Base-by-base conservation (phyloP, 2,329 filamentous ascomycete genomes). In the Calonectria henricotiae region DNA sequence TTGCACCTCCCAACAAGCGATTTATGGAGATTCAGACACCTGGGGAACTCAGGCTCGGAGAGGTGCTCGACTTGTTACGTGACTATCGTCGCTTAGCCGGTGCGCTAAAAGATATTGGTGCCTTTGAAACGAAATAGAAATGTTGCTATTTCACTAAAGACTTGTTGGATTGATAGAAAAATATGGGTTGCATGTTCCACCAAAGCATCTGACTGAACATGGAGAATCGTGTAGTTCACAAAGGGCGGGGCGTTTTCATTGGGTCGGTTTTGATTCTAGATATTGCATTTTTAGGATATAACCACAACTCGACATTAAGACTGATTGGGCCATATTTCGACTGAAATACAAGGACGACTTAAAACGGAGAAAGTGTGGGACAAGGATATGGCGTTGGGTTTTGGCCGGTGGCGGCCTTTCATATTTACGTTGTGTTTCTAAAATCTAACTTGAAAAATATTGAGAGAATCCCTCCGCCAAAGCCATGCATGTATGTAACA, bases 61-160 rank as follows among this genome's bases (percentile, higher is more conserved):
- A 96, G 76, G 90, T 96, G 20, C 82, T 92, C 27, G 89, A 93
- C 67, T 83, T 96, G 60, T 82, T 96, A 25, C 87, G 89, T 66
- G 93, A 96, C 80, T 96, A 96, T 77, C 89, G 93, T 76, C 86
- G 93, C 64, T 82, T 96, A 55, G 93, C 92, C 0, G 86, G 86
- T 32, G 89, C 89, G 9, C 80, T 95, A 68, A 90, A 89, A 75
- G 89, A 91, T 60, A 82, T 89, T 78, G 90, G 87, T 23, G 90
- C 89, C 11, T 90, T 92, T 77, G 86, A 87, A 70, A 83, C 84
- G 20, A 82, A 82, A 67, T 82, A 74, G 72, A 30, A 67, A 60
- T n/a, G 35, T 15, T 39, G 20, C 13, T 9, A 23, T 37, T 39
- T 23, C 20, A 58, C 9, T 25, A 11, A 15, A 58, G 35, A 58